Conservation (phyloP, 129 eudicot species). For the Centella asiatica region DNA sequence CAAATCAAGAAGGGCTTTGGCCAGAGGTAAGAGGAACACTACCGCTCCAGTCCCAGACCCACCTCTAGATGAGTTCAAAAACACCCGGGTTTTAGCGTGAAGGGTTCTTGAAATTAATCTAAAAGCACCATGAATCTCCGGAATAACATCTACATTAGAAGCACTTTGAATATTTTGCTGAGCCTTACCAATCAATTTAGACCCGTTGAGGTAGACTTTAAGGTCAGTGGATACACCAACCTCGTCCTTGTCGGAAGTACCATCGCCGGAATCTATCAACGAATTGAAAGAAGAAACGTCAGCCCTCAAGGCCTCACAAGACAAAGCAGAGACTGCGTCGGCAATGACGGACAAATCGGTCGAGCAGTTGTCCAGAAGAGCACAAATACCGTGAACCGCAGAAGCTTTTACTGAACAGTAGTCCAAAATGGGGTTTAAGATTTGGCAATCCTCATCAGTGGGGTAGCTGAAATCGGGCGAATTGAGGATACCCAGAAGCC, state of each 20-base stretch:
- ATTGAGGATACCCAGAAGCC: constrained; percentile 31
- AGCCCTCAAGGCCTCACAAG: constrained; percentile 63
- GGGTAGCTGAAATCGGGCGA: constrained; percentile 5
- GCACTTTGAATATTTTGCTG: constrained; percentile 10
- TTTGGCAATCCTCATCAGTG: constrained; percentile 7
- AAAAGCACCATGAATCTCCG: constrained; percentile 53
- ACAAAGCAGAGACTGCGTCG: constrained; percentile 63
- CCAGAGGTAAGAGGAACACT: constrained; percentile 24
- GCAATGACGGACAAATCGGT: constrained; percentile 39
- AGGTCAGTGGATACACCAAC: constrained; percentile 64
- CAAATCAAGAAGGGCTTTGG: constrained; percentile 32
- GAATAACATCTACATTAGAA: constrained; percentile 23
- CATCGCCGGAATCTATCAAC: constrained; percentile 71
- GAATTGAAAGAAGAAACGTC: constrained; percentile 35
- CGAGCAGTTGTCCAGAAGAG: constrained; percentile 43
- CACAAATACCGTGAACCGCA: constrained; percentile 48
- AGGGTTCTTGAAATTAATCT: constrained; percentile 41
- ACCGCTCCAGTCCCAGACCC: constrained; percentile 24
- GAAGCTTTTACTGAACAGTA: constrained; percentile 19
- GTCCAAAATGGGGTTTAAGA: constrained; percentile 8
- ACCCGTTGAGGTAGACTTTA: constrained; percentile 67
- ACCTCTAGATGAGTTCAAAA: constrained; percentile 36
- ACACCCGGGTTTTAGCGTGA: constrained; percentile 49
- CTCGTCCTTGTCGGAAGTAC: constrained; percentile 53
- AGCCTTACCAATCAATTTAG: constrained; percentile 42